These are phyloP conservation scores for Paxillus rubicundulus DNA, from an alignment of 768 basidiomycete species.

Conservation along the genomic window DNA sequence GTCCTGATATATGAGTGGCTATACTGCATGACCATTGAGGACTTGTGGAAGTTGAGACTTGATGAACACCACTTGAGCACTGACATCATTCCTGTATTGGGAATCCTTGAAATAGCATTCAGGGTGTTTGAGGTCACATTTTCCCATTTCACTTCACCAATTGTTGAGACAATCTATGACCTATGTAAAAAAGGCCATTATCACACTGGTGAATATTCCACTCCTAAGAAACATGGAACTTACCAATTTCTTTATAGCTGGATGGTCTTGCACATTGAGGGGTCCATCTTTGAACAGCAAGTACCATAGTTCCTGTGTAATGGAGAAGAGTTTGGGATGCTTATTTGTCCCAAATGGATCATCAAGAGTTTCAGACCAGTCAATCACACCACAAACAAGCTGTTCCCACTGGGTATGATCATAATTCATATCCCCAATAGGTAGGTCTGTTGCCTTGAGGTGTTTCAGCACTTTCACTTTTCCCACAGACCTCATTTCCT, in stretches of 20 bases:
- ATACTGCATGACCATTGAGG: background rate
- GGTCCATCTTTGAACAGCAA: background rate
- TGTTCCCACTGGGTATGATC: background rate
- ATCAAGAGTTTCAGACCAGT: slow-evolving; percentile 2
- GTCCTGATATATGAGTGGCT: slow-evolving; percentile 1
- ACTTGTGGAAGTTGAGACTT: background rate
- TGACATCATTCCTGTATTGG: background rate
- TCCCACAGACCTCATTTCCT: background rate
- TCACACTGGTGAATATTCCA: too few species aligned
- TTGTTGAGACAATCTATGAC: slow-evolving; percentile 4
- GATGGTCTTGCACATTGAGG: slow-evolving; percentile 1
- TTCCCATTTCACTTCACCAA: slow-evolving; percentile 3
- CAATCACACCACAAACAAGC: background rate
- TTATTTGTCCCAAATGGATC: slow-evolving; percentile 5
- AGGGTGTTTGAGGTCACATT: background rate
- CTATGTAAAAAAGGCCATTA: background rate
- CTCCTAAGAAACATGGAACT: background rate
- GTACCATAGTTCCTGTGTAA: slow-evolving; percentile 1
- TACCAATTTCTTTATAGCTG: slow-evolving; percentile 1
- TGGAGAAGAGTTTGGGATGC: slow-evolving; percentile 1
- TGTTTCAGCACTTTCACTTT: background rate
- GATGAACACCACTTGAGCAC: background rate
- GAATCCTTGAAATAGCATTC: background rate
- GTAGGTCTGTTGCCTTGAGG: background rate
- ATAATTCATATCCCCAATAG: background rate